Evolutionary conservation across 495 filamentous ascomycete genomes (phyloP).

Genomic region (Letharia columbiana): DNA sequence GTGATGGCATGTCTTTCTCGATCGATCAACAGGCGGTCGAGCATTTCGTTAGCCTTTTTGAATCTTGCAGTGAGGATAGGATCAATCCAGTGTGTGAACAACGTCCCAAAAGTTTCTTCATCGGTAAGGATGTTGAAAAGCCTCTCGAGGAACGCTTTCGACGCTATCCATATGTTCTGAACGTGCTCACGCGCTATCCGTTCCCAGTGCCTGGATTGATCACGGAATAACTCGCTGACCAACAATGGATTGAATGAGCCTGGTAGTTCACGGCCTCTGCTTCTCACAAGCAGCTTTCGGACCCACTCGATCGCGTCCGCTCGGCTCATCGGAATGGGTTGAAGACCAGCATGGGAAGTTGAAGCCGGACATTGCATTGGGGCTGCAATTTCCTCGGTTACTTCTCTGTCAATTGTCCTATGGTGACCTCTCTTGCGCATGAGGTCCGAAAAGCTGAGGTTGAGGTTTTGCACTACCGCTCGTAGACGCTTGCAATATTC

Average conservation of each 20-base stretch:
- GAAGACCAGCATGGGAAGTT: neutral
- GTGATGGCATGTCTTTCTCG: slow-evolving; percentile 21
- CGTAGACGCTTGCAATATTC: slow-evolving; percentile 46
- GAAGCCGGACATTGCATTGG: neutral
- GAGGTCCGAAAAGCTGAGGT: slow-evolving; percentile 43
- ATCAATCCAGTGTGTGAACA: slow-evolving; percentile 35
- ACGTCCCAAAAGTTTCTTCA: slow-evolving; percentile 31
- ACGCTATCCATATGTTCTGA: slow-evolving; percentile 30
- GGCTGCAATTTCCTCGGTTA: slow-evolving; percentile 26
- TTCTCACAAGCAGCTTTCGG: slow-evolving; percentile 31
- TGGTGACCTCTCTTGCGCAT: slow-evolving; percentile 42
- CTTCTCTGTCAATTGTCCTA: slow-evolving; percentile 22
- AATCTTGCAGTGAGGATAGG: slow-evolving; percentile 25
- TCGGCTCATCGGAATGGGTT: neutral
- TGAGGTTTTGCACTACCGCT: slow-evolving; percentile 51
- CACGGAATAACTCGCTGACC: slow-evolving; percentile 36
- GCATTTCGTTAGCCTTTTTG: slow-evolving; percentile 26
- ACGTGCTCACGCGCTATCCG: slow-evolving; percentile 34
- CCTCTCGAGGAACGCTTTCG: slow-evolving; percentile 32
- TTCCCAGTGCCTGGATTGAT: slow-evolving; percentile 38
- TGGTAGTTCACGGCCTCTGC: slow-evolving; percentile 37
- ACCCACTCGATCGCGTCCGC: slow-evolving; percentile 26
- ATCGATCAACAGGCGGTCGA: slow-evolving; percentile 7
- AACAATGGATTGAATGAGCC: slow-evolving; percentile 42
- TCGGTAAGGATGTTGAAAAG: slow-evolving; percentile 32